A percentile compares a stretch with the other conserved stretches of the same genome.
phyloP scores from a whole-genome alignment of 345 rosid species.

The Brassica juncea region DNA sequence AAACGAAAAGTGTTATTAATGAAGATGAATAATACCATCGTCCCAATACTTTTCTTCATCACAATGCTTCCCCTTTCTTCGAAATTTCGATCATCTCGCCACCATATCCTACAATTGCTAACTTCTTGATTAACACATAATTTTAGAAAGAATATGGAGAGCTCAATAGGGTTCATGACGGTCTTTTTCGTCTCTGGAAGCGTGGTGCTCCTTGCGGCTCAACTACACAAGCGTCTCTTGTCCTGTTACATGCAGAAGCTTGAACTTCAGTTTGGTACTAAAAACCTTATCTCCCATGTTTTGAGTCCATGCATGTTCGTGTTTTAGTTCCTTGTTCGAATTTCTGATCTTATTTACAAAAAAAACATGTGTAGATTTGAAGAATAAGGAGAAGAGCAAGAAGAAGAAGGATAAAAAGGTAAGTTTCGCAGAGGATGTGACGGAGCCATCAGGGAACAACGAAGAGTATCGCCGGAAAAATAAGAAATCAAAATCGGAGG shows the following conservation, averaged over 20 bases:
- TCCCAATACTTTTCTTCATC: background rate
- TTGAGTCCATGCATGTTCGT: background rate
- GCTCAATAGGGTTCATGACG: constrained; percentile 56
- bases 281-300: background rate
- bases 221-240: constrained; percentile 68
- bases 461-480: constrained; percentile 50
- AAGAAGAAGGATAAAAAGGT: constrained; percentile 62
- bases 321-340: background rate
- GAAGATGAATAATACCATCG: background rate
- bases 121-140: background rate
- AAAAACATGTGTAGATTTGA: constrained; percentile 13
- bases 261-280: constrained; percentile 44
- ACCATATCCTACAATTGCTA: background rate
- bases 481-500: constrained; percentile 5
- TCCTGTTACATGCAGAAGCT: constrained; percentile 68
- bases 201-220: constrained; percentile 61
- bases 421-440: constrained; percentile 67
- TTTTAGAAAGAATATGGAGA: constrained; percentile 41
- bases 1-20: background rate
- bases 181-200: constrained; percentile 83
- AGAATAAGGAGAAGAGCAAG: constrained; percentile 7
- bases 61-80: constrained; percentile 17
- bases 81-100: constrained; percentile 6
- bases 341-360: background rate
- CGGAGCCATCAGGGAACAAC: constrained; percentile 61